These are phyloP conservation scores for Monilinia aucupariae DNA, from an alignment of 2,329 filamentous ascomycete species.

Conservation along the genomic window DNA sequence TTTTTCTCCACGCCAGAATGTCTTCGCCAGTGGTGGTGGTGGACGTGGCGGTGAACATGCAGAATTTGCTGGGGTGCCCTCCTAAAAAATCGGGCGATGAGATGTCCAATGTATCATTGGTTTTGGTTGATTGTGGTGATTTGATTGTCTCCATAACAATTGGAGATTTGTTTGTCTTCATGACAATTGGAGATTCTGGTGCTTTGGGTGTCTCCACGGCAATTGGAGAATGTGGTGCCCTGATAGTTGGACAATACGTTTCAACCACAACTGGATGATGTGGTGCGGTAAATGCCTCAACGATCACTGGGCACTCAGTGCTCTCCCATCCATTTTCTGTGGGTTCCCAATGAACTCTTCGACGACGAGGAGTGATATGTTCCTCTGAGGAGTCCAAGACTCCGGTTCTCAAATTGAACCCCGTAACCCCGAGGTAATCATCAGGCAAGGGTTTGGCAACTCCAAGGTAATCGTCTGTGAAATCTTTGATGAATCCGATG, in stretches of 20 bases:
- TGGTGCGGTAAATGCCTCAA: background rate
- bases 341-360: background rate
- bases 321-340: constrained; percentile 3
- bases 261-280: background rate
- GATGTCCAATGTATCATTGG: too few species aligned
- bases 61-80: background rate
- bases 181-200: too few species aligned
- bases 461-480: background rate
- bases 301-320: background rate
- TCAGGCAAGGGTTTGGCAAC: background rate
- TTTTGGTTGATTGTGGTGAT: too few species aligned
- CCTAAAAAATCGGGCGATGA: background rate
- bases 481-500: background rate
- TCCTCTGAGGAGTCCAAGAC: background rate
- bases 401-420: constrained; percentile 18
- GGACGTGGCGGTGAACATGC: background rate
- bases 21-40: background rate
- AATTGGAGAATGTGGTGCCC: too few species aligned
- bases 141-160: too few species aligned
- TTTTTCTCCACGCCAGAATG: background rate
- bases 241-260: too few species aligned
- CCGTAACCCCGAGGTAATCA: constrained; percentile 16
- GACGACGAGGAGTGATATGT: background rate
- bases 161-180: too few species aligned
- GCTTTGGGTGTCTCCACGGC: too few species aligned